These are phyloP conservation scores for Boechera divaricarpa DNA, from an alignment of 345 rosid species.

Conservation along the genomic window DNA sequence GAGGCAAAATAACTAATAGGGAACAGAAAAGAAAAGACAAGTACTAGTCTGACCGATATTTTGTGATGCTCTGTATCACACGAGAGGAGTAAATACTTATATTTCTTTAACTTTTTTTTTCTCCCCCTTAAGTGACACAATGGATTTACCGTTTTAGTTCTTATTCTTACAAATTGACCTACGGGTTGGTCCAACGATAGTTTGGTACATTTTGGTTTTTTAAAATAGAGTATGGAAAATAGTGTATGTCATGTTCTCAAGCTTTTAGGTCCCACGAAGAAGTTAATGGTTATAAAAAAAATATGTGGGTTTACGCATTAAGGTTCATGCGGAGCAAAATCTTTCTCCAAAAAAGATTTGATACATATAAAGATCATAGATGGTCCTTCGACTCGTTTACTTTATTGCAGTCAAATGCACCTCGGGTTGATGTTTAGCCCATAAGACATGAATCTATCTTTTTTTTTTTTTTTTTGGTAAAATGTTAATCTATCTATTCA, in stretches of 20 bases:
- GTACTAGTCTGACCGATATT: background rate
- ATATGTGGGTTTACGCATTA: background rate
- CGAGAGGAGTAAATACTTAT: background rate
- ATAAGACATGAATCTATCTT: background rate
- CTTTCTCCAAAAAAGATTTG: background rate
- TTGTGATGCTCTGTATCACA: background rate
- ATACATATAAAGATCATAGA: background rate
- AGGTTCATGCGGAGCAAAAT: background rate
- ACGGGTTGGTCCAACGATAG: no score
- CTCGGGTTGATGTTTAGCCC: background rate
- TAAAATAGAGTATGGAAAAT: no score
- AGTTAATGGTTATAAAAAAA: background rate
- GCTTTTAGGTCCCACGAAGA: background rate
- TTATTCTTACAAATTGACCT: no score
- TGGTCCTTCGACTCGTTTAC: background rate
- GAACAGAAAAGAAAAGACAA: background rate
- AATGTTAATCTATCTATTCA: no score
- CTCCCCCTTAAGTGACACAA: no score
- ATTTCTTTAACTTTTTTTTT: no score
- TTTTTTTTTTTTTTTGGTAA: no score
- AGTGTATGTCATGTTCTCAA: no score
- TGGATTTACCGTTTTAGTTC: no score
- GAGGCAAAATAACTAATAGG: constrained; percentile 18
- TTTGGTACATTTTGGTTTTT: no score
- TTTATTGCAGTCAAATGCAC: background rate